Evolutionary conservation across 768 basidiomycete species (phyloP).

Genomic region (Trichaptum fuscoviolaceum): DNA sequence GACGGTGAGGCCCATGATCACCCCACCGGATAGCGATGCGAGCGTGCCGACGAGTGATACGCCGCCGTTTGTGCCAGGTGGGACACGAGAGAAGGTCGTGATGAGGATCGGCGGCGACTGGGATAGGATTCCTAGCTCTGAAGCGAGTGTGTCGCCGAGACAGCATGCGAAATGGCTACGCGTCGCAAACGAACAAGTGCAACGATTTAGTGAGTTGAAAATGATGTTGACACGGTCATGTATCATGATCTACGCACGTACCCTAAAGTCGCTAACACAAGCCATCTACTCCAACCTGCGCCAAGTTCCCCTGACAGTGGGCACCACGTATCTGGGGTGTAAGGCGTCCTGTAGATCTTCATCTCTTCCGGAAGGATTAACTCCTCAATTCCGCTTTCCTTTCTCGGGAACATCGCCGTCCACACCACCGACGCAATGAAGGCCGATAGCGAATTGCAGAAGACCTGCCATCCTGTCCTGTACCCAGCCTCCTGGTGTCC

Average conservation of each 20-base stretch:
- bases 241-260: constrained; percentile 25
- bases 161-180: constrained; percentile 82
- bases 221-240: not conserved
- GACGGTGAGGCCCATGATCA: constrained; percentile 61
- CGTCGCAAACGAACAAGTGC: not conserved
- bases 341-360: constrained; percentile 18
- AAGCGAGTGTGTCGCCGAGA: constrained; percentile 88
- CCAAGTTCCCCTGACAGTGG: constrained; percentile 42
- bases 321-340: constrained; percentile 52
- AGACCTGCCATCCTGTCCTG: constrained; percentile 73
- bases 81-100: constrained; percentile 70
- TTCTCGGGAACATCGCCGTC: constrained; percentile 53
- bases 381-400: constrained; percentile 5
- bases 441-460: constrained; percentile 73
- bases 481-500: constrained; percentile 73
- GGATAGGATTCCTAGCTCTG: constrained; percentile 88
- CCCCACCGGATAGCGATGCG: constrained; percentile 69
- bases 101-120: constrained; percentile 62
- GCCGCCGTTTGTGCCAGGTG: constrained; percentile 89
- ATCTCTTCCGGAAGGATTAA: not conserved
- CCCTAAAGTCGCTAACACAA: constrained; percentile 67
- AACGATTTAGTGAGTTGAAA: too few relatives aligned
- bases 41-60: constrained; percentile 72
- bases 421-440: constrained; percentile 55
- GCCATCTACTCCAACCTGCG: constrained; percentile 49